phyloP scores from a whole-genome alignment of 192 early-diverging fungal species.

The Ramicandelaber brevisporus region DNA sequence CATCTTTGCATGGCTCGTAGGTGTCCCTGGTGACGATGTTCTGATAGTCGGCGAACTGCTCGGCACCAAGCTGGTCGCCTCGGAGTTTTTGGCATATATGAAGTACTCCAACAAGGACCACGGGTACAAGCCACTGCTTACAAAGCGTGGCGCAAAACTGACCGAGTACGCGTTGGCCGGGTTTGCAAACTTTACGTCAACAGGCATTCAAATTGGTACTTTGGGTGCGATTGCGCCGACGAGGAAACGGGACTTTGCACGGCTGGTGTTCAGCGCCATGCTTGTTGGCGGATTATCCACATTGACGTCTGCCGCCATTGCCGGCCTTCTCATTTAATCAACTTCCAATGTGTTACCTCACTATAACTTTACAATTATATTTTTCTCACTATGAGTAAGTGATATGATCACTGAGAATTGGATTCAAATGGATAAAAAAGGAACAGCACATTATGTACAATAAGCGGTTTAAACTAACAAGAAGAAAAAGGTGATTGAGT shows the following conservation, averaged over 20 bases:
- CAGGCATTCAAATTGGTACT: conserved; percentile 57
- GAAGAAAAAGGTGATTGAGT: too few species aligned
- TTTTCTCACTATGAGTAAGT: too few species aligned
- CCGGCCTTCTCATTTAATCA: conserved; percentile 37
- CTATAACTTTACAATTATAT: too few species aligned
- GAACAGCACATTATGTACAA: too few species aligned
- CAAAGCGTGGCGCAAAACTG: conserved; percentile 19
- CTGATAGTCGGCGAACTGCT: conserved; percentile 34
- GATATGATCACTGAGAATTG: too few species aligned
- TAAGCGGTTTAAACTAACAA: too few species aligned
- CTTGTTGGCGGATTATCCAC: conserved; percentile 55
- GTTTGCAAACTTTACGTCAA: conserved; percentile 65
- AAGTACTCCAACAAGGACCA: too few species aligned
- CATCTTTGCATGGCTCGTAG: conserved; percentile 43
- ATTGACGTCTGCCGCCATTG: conserved; percentile 52
- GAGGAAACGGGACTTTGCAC: conserved; percentile 40
- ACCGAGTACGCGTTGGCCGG: conserved; percentile 58
- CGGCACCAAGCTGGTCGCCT: conserved; percentile 53
- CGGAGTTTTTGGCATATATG: conserved; percentile 77
- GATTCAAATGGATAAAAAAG: too few species aligned
- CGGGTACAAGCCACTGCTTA: conserved; percentile 40
- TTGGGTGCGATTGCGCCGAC: conserved; percentile 48
- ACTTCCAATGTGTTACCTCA: too few species aligned
- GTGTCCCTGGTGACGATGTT: conserved; percentile 23
- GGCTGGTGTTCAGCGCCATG: conserved; percentile 51